Evolutionary conservation across 148 eudicot genomes (phyloP).

Genomic region (Hydrangea macrophylla): DNA sequence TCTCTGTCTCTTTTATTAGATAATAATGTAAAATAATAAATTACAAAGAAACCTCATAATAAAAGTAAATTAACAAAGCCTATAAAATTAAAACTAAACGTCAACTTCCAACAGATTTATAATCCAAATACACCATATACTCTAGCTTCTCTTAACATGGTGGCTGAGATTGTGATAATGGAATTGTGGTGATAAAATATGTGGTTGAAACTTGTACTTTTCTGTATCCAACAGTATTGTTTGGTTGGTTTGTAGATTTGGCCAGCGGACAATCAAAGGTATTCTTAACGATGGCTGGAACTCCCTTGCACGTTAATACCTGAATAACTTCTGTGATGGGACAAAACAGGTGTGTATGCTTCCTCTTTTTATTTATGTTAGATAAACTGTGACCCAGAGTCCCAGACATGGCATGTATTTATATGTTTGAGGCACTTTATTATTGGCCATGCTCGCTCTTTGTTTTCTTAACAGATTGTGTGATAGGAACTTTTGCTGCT

Average conservation of each 20-base stretch:
- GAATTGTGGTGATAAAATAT: neutral
- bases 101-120: too few species aligned
- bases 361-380: conserved; percentile 1
- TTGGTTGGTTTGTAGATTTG: conserved; percentile 47
- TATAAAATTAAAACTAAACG: neutral
- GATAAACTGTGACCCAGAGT: neutral
- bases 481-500: too few species aligned
- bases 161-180: neutral
- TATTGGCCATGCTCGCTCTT: too few species aligned
- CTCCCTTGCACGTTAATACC: conserved; percentile 83
- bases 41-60: neutral
- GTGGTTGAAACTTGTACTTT: neutral
- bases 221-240: neutral
- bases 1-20: too few species aligned
- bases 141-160: neutral
- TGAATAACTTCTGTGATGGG: conserved; percentile 87
- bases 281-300: conserved; percentile 71
- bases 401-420: neutral
- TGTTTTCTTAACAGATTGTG: too few species aligned
- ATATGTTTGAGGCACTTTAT: neutral
- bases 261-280: conserved; percentile 75
- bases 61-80: too few species aligned
- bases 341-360: conserved; percentile 67
- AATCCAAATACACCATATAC: neutral
- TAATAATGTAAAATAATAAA: too few species aligned